A percentile compares a stretch with the other conserved stretches of the same genome.
Evolutionary conservation across 371 early-diverging fungal genomes (phyloP).

Genomic region (Saksenaea oblongispora): DNA sequence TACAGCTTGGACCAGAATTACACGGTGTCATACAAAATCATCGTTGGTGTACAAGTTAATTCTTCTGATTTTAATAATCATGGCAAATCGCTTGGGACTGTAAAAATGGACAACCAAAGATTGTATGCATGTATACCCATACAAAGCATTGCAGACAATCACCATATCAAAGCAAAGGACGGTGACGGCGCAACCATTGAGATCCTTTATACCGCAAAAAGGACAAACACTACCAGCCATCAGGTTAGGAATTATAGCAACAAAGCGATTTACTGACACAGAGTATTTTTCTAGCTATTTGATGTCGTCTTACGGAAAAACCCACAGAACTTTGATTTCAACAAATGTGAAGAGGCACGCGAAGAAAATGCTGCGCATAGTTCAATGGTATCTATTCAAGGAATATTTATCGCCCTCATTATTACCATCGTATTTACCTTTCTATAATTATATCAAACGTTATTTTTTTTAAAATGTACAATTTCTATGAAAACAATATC

Average conservation of each 20-base stretch:
- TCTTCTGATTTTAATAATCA: background rate
- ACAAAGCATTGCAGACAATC: background rate
- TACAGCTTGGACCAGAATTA: background rate
- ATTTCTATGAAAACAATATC: no score
- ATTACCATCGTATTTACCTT: background rate
- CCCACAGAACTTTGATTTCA: background rate
- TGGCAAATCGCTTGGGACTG: background rate
- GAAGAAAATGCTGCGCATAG: background rate
- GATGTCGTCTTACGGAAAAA: background rate
- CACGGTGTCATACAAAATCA: background rate
- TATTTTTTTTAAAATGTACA: no score
- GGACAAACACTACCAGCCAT: background rate
- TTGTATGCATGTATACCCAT: background rate
- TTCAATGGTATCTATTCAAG: background rate
- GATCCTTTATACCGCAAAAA: background rate
- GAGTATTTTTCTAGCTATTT: background rate
- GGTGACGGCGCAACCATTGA: slow-evolving; percentile 2
- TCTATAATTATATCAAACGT: background rate
- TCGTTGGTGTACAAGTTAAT: background rate
- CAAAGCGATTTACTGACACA: no score
- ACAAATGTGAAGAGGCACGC: background rate
- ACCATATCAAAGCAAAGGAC: background rate
- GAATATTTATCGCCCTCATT: background rate
- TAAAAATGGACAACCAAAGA: background rate
- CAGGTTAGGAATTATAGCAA: background rate